Conservation (phyloP, 768 basidiomycete species). For the Antrodiella citrinella region DNA sequence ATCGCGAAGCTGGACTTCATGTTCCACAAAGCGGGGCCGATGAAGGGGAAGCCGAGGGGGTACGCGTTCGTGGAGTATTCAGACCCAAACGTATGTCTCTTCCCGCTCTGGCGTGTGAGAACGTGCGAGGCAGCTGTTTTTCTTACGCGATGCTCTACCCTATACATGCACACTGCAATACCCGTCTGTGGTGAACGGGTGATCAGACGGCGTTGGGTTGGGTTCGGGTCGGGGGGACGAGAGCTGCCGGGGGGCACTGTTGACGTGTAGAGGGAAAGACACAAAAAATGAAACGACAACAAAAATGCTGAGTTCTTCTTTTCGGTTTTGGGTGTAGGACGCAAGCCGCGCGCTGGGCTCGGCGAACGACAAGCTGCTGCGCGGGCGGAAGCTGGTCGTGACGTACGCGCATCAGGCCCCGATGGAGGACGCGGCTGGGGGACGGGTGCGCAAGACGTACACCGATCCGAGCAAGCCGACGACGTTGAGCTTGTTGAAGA, state of each 20-base stretch:
- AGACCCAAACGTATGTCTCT: slow-evolving; percentile 63
- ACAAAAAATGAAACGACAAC: too few species aligned
- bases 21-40: slow-evolving; percentile 86
- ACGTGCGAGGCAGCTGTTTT: too few species aligned
- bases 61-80: slow-evolving; percentile 92
- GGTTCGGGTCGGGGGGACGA: too few species aligned
- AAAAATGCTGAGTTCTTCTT: background rate
- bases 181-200: too few species aligned
- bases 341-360: slow-evolving; percentile 67
- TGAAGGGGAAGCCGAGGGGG: slow-evolving; percentile 89
- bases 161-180: too few species aligned
- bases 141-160: too few species aligned
- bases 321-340: slow-evolving; percentile 47
- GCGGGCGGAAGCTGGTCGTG: slow-evolving; percentile 86
- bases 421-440: slow-evolving; percentile 20
- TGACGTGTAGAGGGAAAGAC: too few species aligned
- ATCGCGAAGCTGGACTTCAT: slow-evolving; percentile 89
- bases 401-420: slow-evolving; percentile 88
- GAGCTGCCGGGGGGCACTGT: too few species aligned
- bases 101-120: too few species aligned
- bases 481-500: slow-evolving; percentile 82
- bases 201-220: too few species aligned
- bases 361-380: slow-evolving; percentile 72
- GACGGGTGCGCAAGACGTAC: slow-evolving; percentile 32
- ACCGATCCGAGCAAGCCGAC: slow-evolving; percentile 68